These are phyloP conservation scores for Kwoniella dejecticola DNA, from an alignment of 768 basidiomycete species.

Conservation along the genomic window DNA sequence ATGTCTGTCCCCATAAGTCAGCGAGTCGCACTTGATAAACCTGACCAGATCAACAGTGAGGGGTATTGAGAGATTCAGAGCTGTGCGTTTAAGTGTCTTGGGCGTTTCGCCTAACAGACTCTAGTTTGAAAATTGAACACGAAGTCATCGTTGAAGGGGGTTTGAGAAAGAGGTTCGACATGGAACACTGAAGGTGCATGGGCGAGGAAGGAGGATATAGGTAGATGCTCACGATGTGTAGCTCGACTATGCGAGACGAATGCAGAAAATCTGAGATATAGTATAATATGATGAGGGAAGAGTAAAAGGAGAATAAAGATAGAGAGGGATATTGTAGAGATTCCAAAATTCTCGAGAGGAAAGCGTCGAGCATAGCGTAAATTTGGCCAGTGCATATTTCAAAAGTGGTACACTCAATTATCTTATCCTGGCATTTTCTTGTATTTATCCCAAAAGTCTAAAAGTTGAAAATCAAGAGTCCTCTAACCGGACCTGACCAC, in stretches of 20 bases:
- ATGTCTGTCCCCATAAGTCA: slow-evolving; percentile 8
- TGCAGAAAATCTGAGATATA: not conserved
- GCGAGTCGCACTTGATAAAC: not conserved
- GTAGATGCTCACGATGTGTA: not conserved
- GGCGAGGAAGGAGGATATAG: not conserved
- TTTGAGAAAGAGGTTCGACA: too few species aligned
- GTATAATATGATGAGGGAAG: not conserved
- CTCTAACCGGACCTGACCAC: not conserved
- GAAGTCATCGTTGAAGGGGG: slow-evolving; percentile 45
- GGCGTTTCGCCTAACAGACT: slow-evolving; percentile 55
- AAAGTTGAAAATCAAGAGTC: not conserved
- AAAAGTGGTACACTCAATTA: slow-evolving; percentile 13
- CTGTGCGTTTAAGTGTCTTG: slow-evolving; percentile 53
- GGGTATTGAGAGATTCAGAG: slow-evolving; percentile 37
- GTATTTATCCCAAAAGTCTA: slow-evolving; percentile 42
- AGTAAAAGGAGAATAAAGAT: slow-evolving; percentile 3
- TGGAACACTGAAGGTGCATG: slow-evolving; percentile 8
- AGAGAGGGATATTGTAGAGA: slow-evolving; percentile 3
- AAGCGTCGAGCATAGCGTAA: too few species aligned
- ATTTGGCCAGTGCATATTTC: slow-evolving; percentile 13
- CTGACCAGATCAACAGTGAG: not conserved
- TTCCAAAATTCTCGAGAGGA: slow-evolving; percentile 23
- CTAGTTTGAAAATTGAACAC: slow-evolving; percentile 55
- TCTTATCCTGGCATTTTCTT: slow-evolving; percentile 12
- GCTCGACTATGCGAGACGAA: slow-evolving; percentile 19